A percentile compares a stretch with the other conserved stretches of the same genome.
Conservation (phyloP, 495 filamentous ascomycete genomes). For the Xylaria longipes region DNA sequence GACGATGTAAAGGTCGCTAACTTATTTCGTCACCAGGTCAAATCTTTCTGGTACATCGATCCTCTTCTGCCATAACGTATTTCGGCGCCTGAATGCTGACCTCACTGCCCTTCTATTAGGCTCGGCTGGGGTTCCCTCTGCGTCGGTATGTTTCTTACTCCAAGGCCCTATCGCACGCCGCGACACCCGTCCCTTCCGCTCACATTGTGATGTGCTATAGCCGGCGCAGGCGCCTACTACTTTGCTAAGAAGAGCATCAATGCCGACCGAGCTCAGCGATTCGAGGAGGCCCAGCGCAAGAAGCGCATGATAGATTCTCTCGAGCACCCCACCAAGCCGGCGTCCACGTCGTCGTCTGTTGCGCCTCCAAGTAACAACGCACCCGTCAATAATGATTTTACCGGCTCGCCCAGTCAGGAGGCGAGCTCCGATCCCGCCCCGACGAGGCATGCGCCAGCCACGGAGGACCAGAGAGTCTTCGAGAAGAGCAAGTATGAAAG, state of each 20-base stretch:
- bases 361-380: background rate
- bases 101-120: conserved; percentile 50
- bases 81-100: conserved; percentile 5
- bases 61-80: background rate
- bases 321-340: conserved; percentile 57
- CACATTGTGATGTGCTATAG: conserved; percentile 48
- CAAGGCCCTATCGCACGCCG: background rate
- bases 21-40: conserved; percentile 49
- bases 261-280: conserved; percentile 76
- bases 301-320: conserved; percentile 66
- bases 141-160: conserved; percentile 61
- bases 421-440: conserved; percentile 83
- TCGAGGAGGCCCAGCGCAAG: conserved; percentile 69
- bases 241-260: conserved; percentile 96
- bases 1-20: conserved; percentile 32
- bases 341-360: conserved; percentile 43
- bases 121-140: conserved; percentile 87
- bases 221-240: conserved; percentile 87
- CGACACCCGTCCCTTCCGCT: conserved; percentile 30
- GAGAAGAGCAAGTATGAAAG: conserved; percentile 92
- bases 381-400: conserved; percentile 54
- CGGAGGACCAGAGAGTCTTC: conserved; percentile 68
- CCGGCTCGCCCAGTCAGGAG: conserved; percentile 79
- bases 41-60: conserved; percentile 64
- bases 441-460: conserved; percentile 80